Evolutionary conservation across 164 flowering plant species (phyloP).

Genomic region (Vitis riparia): DNA sequence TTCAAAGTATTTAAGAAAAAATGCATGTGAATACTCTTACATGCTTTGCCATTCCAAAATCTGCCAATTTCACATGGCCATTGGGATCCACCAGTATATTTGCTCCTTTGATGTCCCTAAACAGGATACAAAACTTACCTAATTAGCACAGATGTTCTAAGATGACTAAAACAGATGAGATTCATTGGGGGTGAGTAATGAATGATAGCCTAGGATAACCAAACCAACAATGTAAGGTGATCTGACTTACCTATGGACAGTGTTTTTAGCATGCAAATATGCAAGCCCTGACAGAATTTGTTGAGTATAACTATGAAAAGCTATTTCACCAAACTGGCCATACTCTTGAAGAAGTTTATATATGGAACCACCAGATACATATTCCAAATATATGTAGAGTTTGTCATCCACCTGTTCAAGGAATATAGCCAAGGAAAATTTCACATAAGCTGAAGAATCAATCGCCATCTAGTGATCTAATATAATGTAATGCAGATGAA

Average conservation of each 20-base stretch:
- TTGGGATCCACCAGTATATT: constrained; percentile 74
- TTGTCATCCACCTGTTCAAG: constrained; percentile 53
- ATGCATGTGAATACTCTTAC: constrained; percentile 33
- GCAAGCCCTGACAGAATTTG: constrained; percentile 79
- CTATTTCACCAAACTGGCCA: constrained; percentile 63
- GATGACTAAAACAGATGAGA: not conserved
- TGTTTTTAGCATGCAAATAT: constrained; percentile 66
- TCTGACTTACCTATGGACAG: constrained; percentile 57
- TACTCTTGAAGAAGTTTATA: constrained; percentile 77
- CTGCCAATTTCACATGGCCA: constrained; percentile 74
- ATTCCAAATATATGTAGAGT: constrained; percentile 67
- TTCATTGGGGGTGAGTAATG: not conserved
- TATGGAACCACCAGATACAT: constrained; percentile 81
- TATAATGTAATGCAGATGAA: not conserved
- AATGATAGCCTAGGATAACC: not conserved
- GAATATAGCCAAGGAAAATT: not conserved
- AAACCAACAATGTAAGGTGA: not conserved
- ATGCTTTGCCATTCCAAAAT: constrained; percentile 91
- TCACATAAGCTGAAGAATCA: not conserved
- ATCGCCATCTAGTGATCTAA: not conserved
- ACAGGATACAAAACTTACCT: not conserved
- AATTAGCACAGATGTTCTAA: not conserved
- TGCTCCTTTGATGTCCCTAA: constrained; percentile 87
- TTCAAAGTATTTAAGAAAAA: not conserved
- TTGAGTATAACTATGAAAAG: constrained; percentile 61